Evolutionary conservation across 768 basidiomycete species (phyloP).

Genomic region (Podaxis carcinomalis): DNA sequence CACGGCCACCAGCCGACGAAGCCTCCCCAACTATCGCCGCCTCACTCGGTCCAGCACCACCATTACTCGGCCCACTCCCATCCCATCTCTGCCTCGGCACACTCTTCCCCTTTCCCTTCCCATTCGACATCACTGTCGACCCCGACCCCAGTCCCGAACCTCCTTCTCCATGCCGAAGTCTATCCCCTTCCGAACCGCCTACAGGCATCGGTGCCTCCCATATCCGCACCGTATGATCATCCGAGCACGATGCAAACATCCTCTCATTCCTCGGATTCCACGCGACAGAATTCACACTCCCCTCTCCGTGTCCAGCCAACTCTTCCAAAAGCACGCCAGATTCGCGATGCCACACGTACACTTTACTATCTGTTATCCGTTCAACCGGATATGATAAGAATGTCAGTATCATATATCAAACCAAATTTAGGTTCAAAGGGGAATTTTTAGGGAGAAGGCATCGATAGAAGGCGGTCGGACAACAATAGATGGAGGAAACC

Average conservation of each 20-base stretch:
- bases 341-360: conserved; percentile 95
- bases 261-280: conserved; percentile 90
- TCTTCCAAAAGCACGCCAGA: conserved; percentile 80
- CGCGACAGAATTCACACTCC: conserved; percentile 92
- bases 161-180: neutral
- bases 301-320: conserved; percentile 82
- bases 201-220: conserved; percentile 58
- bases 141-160: neutral
- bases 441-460: neutral
- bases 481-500: conserved; percentile 13
- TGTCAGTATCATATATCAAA: neutral
- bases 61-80: conserved; percentile 7
- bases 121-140: conserved; percentile 24
- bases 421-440: conserved; percentile 1
- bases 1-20: neutral
- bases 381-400: neutral
- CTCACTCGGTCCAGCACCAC: neutral
- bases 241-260: conserved; percentile 96
- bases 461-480: neutral
- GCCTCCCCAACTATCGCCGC: neutral
- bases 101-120: conserved; percentile 63
- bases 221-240: conserved; percentile 87
- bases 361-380: conserved; percentile 66
- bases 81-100: conserved; percentile 38
- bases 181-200: neutral